Base-by-base conservation (phyloP, 768 basidiomycete species). In the Suillus lakei region DNA sequence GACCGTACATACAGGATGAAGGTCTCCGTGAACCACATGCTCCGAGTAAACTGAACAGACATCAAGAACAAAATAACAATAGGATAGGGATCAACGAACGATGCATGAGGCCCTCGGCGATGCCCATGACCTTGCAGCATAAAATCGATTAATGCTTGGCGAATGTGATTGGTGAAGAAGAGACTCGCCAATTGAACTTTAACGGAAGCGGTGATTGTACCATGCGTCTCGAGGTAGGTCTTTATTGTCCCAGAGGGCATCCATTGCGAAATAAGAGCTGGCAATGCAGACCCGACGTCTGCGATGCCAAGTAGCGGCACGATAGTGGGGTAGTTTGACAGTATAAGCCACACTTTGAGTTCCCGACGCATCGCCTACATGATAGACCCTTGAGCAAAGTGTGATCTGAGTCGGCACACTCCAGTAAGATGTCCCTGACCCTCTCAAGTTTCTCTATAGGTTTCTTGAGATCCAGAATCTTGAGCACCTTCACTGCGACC, bases 261-360 rank as follows among this genome's bases (percentile, higher is more conserved):
- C 43, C 43, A 21, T 43, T 21, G 18, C 6, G 43, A 43, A 43
- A 43, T 21, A 6, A 43, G 43, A 43, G 43, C 43, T 8, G 43
- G 43, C 21, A 43, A 43, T 7, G 6, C 18, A 43, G 43, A 18
- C 15, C 16, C 41, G 16, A 41, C 18, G 34, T 51, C 62, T 13
- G 67, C 46, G 12, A 66, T 54, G 21, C 72, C 70, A 34, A 59
- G 63, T 23, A 72, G 66, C 12, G 67, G 67, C 1, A 73, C 43
- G 28, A 73, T 63, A 62, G 70, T 73, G 12, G 50, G 46, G 54
- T 72, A n/a, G 69, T 15, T 51, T 18, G n/a, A n/a, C 16, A 73
- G 63, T 38, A 44, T 16, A 34, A 60, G 63, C 72, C 72, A 73
- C 30, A 71, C n/a, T 68, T 30, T 62, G 18, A 43, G 43, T 21